Percentiles rank a stretch among this genome's conserved stretches.
phyloP scores from a whole-genome alignment of 169 alveolate genomes.

The Neospora caninum region DNA sequence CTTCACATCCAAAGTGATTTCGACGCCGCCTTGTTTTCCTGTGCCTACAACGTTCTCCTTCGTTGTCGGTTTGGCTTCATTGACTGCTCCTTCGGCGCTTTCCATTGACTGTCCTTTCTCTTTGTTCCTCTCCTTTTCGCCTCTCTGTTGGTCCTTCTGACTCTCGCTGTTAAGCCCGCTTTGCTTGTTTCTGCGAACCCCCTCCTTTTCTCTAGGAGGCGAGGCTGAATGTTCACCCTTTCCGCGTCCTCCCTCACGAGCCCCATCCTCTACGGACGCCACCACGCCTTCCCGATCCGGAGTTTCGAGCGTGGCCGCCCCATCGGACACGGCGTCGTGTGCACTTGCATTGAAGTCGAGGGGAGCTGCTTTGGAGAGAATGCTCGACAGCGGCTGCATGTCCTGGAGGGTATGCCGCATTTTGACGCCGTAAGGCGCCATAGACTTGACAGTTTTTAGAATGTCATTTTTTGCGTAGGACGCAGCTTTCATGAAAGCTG shows the following conservation, averaged over 20 bases:
- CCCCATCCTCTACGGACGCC: too few relatives aligned
- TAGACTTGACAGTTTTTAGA: background rate
- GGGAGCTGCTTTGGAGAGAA: background rate
- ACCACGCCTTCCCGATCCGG: too few relatives aligned
- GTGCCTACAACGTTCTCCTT: background rate
- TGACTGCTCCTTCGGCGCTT: background rate
- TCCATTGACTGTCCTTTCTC: background rate
- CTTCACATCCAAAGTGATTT: background rate
- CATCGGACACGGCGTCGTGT: too few relatives aligned
- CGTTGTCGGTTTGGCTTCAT: background rate
- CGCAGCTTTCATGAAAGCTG: slow-evolving; percentile 20
- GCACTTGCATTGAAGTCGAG: background rate
- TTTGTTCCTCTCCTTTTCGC: background rate
- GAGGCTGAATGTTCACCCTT: background rate
- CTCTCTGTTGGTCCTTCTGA: background rate
- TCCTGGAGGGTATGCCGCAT: slow-evolving; percentile 15
- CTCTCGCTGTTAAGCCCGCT: too few relatives aligned
- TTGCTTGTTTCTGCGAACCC: background rate
- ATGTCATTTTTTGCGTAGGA: background rate
- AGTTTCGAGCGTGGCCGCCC: too few relatives aligned
- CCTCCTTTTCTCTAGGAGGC: background rate
- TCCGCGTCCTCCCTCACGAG: background rate
- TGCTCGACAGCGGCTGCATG: background rate
- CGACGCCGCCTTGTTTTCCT: background rate
- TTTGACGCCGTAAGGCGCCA: slow-evolving; percentile 28